A percentile compares a stretch with the other conserved stretches of the same genome.
phyloP scores from a whole-genome alignment of 192 early-diverging fungal species.

The Coemansia biformis region DNA sequence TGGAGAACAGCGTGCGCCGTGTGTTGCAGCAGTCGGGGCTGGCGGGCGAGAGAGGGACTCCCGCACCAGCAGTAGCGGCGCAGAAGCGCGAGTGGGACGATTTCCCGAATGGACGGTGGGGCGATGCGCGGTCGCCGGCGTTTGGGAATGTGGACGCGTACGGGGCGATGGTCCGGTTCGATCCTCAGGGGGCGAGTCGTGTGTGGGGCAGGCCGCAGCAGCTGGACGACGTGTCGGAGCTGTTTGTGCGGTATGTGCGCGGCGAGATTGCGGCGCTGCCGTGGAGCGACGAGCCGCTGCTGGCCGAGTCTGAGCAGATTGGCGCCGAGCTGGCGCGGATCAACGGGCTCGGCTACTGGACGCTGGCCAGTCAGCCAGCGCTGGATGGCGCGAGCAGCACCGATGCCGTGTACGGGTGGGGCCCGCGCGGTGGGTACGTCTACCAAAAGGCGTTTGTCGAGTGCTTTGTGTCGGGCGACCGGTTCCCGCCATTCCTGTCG shows the following conservation, averaged over 20 bases:
- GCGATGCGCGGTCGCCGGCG: conserved; percentile 89
- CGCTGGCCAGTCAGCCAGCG: conserved; percentile 94
- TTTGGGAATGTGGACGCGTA: conserved; percentile 79
- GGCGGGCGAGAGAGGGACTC: conserved; percentile 31
- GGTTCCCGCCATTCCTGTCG: conserved; percentile 65
- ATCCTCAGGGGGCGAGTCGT: conserved; percentile 55
- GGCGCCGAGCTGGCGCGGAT: conserved; percentile 60
- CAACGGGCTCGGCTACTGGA: conserved; percentile 78
- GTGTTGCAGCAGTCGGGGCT: conserved; percentile 56
- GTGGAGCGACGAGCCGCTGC: conserved; percentile 83
- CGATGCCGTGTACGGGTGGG: conserved; percentile 86
- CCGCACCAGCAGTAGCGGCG: conserved; percentile 1
- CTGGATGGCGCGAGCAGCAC: conserved; percentile 79
- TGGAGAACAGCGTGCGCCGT: conserved; percentile 77
- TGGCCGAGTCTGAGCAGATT: conserved; percentile 67
- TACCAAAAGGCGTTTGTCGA: conserved; percentile 99
- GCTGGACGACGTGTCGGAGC: conserved; percentile 56
- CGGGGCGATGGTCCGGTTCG: conserved; percentile 73
- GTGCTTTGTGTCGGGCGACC: conserved; percentile 75
- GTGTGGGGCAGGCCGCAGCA: conserved; percentile 74
- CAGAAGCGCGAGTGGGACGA: conserved; percentile 68
- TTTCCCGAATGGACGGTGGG: conserved; percentile 98
- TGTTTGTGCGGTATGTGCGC: conserved; percentile 78
- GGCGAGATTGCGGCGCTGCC: conserved; percentile 74
- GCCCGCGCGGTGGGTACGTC: conserved; percentile 90